A percentile compares a stretch with the other conserved stretches of the same genome.
Evolutionary conservation across 2,329 filamentous ascomycete species (phyloP).

Genomic region (Clathrospora elynae): DNA sequence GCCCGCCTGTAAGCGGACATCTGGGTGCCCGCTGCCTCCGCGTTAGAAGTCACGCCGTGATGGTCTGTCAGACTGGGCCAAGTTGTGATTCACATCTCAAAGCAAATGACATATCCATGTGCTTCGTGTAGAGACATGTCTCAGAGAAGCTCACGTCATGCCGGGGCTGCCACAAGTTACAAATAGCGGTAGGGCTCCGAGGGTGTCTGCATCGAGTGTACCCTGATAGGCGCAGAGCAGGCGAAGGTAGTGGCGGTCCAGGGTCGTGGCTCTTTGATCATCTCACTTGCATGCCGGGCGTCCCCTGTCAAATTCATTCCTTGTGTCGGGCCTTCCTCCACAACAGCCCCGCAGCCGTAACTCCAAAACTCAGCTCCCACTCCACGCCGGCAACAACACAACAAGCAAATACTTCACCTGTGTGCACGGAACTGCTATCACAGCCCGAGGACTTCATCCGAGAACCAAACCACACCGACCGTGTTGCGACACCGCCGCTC

Average conservation of each 20-base stretch:
- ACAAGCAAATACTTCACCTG: conserved; percentile 1
- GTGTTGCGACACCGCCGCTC: conserved; percentile 15
- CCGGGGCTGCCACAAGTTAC: conserved; percentile 13
- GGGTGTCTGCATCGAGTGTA: conserved; percentile 13
- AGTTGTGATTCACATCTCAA: conserved; percentile 14
- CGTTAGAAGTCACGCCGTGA: conserved; percentile 5
- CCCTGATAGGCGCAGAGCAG: conserved; percentile 20
- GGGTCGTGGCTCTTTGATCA: conserved; percentile 20
- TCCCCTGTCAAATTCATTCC: conserved; percentile 13
- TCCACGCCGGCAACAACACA: conserved; percentile 8
- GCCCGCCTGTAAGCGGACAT: conserved; percentile 29
- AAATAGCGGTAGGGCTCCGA: conserved; percentile 17
- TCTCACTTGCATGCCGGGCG: conserved; percentile 23
- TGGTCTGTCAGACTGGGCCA: conserved; percentile 9
- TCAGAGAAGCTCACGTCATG: conserved; percentile 17
- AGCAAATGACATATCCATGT: conserved; percentile 14
- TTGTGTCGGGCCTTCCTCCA: conserved; percentile 19
- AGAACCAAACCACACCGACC: conserved; percentile 3
- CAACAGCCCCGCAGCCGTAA: conserved; percentile 20
- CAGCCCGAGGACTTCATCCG: neutral
- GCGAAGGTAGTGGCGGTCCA: conserved; percentile 3
- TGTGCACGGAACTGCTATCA: neutral
- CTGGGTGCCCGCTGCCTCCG: conserved; percentile 15
- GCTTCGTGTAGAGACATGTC: conserved; percentile 12
- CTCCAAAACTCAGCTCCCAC: conserved; percentile 14